Evolutionary conservation across 2,329 filamentous ascomycete genomes (phyloP), one percentile per base, ranked within the genome.

Genomic region (Aspergillus bombycis): DNA sequence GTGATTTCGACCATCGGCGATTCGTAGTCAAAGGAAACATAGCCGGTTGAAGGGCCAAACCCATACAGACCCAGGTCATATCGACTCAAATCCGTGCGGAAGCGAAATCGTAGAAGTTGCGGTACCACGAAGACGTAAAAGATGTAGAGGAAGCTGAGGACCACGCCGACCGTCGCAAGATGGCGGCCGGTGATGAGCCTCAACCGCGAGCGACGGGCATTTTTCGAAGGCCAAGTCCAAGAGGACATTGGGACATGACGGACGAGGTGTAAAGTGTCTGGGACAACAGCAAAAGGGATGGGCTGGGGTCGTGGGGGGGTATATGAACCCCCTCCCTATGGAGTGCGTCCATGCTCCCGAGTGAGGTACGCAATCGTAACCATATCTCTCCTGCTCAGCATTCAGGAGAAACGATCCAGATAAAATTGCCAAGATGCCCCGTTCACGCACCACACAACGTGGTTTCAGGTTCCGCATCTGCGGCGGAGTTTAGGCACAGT

Each of bases 1-100:
- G 67, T 63, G 21, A 75, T 69, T 48, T 76, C 66, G 6, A 75
- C 53, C 1, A 71, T 19, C 1, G 72, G 74, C 1, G 74, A 71
- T 26, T 75, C 67, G 45, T 71, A 67, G 2, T 70, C 65, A 45
- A 75, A 75, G n/a, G 74, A 76, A 32, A 64, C 59, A 50, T 74
- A 76, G 48, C 57, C 64, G 36, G 55, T 68, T 0, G 73, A 71
- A 1, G 74, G 74, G 0, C 73, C 72, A 28, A 76, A 73, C 3
- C 74, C 74, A 53, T 75, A 71, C 12, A 66, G 61, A 7, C 74
- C 74, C 26, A 75, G 61, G 55, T 76, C 74, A 64, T 76, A 76
- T 65, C 63, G 67, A 57, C 68, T 63, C 32, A 71, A 26, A 34
- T 66, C 67, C 19, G 50, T 26, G 19, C 68, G 68, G 32, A 70